Evolutionary conservation across 2,329 filamentous ascomycete genomes (phyloP).

Genomic region (Aspergillus transmontanensis): DNA sequence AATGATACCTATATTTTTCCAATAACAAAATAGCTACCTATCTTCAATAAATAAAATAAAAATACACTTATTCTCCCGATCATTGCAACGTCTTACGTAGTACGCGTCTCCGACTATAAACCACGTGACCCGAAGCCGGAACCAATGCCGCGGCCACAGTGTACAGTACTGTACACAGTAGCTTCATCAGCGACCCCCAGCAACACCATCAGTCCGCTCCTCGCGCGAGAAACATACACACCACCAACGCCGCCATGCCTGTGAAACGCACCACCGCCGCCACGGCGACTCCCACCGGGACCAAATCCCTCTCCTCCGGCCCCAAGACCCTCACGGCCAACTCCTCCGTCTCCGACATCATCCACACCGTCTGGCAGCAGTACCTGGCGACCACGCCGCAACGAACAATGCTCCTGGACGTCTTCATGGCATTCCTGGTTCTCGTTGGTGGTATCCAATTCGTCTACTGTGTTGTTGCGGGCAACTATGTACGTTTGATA

Average conservation of each 20-base stretch:
- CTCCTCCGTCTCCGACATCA: conserved; percentile 58
- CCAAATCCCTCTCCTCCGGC: conserved; percentile 36
- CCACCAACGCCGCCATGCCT: conserved; percentile 8
- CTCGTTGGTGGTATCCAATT: conserved; percentile 89
- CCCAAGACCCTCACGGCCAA: conserved; percentile 41
- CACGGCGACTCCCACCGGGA: conserved; percentile 21
- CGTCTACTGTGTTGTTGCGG: conserved; percentile 84
- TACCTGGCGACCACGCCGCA: conserved; percentile 83
- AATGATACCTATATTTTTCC: background rate
- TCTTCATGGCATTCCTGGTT: conserved; percentile 85
- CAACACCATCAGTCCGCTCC: background rate
- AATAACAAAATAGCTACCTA: background rate
- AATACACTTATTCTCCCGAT: background rate
- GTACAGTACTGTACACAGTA: conserved; percentile 16
- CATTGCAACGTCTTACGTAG: background rate
- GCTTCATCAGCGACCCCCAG: conserved; percentile 13
- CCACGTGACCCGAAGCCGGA: conserved; percentile 7
- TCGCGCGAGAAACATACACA: background rate
- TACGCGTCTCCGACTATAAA: background rate
- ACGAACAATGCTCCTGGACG: conserved; percentile 87
- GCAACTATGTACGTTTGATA: conserved; percentile 79
- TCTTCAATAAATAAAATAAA: background rate
- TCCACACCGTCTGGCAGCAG: conserved; percentile 70
- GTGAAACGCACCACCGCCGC: conserved; percentile 30
- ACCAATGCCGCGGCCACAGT: background rate